Percentiles rank a stretch among this genome's conserved stretches.
Evolutionary conservation across 495 filamentous ascomycete species (phyloP).

Genomic region (Echria macrotheca): DNA sequence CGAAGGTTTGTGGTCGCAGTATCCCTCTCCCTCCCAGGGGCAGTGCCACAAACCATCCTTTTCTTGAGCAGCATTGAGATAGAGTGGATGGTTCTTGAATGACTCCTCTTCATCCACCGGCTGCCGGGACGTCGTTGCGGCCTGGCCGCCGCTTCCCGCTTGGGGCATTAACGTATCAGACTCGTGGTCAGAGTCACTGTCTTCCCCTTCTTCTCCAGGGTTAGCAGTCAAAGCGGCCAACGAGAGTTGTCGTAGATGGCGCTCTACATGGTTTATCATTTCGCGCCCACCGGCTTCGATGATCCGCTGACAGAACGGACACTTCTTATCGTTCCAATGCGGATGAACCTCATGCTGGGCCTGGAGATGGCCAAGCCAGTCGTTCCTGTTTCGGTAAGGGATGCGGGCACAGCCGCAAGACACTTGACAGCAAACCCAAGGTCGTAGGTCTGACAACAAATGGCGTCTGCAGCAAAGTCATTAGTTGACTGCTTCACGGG

Average conservation of each 20-base stretch:
- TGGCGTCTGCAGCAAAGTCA: neutral
- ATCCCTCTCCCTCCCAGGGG: slow-evolving; percentile 6
- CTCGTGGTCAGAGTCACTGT: neutral
- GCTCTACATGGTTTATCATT: slow-evolving; percentile 4
- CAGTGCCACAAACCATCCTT: slow-evolving; percentile 7
- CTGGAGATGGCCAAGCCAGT: slow-evolving; percentile 3
- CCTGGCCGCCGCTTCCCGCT: neutral
- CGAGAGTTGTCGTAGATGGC: slow-evolving; percentile 1
- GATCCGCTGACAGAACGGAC: neutral
- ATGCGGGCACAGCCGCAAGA: slow-evolving; percentile 1
- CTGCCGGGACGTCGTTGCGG: neutral
- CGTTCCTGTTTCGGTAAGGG: slow-evolving; percentile 1
- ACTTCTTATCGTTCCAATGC: slow-evolving; percentile 5
- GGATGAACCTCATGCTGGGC: slow-evolving; percentile 8
- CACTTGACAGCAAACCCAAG: slow-evolving; percentile 6
- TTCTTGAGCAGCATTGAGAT: neutral
- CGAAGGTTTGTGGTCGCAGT: slow-evolving; percentile 5
- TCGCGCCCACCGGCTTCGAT: slow-evolving; percentile 1
- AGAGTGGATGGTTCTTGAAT: neutral
- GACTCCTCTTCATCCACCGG: neutral
- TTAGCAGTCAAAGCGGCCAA: slow-evolving; percentile 2
- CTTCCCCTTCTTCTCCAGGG: neutral
- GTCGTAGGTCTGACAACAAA: slow-evolving; percentile 1
- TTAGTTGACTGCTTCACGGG: neutral
- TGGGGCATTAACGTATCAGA: neutral